These are phyloP conservation scores for Talaromyces marneffei DNA, from an alignment of 2,329 filamentous ascomycete genomes.

Conservation along the genomic window DNA sequence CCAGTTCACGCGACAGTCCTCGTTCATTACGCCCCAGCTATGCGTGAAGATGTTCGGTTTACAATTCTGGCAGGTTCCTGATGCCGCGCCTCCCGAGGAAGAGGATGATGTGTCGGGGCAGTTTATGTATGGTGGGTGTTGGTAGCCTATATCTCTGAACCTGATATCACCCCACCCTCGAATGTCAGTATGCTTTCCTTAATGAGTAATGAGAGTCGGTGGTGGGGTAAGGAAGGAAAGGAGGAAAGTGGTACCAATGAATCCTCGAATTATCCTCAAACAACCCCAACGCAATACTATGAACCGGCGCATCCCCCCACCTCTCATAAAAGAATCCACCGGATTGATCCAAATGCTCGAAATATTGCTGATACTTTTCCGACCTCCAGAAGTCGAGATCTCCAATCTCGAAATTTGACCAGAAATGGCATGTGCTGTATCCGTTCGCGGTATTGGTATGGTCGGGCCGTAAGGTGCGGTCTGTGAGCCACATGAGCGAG, in stretches of 20 bases:
- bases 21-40: slow-evolving; percentile 67
- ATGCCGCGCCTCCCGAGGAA: neutral
- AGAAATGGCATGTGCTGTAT: slow-evolving; percentile 98
- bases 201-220: too few relatives aligned
- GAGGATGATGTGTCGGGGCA: slow-evolving; percentile 70
- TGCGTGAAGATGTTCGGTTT: slow-evolving; percentile 75
- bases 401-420: slow-evolving; percentile 97
- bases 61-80: slow-evolving; percentile 73
- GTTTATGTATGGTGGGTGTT: slow-evolving; percentile 97
- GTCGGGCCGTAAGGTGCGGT: slow-evolving; percentile 67
- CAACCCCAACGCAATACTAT: slow-evolving; percentile 84
- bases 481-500: slow-evolving; percentile 80
- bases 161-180: slow-evolving; percentile 46
- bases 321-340: slow-evolving; percentile 98
- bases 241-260: slow-evolving; percentile 62
- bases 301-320: slow-evolving; percentile 96
- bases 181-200: neutral
- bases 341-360: slow-evolving; percentile 85
- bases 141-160: slow-evolving; percentile 99
- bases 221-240: neutral
- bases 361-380: slow-evolving; percentile 87
- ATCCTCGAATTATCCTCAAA: slow-evolving; percentile 89
- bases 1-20: slow-evolving; percentile 96
- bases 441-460: slow-evolving; percentile 77
- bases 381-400: slow-evolving; percentile 91